A percentile compares a stretch with the other conserved stretches of the same genome.
Conservation (phyloP, 2,329 filamentous ascomycete species). For the Mycocentrospora acerina region DNA sequence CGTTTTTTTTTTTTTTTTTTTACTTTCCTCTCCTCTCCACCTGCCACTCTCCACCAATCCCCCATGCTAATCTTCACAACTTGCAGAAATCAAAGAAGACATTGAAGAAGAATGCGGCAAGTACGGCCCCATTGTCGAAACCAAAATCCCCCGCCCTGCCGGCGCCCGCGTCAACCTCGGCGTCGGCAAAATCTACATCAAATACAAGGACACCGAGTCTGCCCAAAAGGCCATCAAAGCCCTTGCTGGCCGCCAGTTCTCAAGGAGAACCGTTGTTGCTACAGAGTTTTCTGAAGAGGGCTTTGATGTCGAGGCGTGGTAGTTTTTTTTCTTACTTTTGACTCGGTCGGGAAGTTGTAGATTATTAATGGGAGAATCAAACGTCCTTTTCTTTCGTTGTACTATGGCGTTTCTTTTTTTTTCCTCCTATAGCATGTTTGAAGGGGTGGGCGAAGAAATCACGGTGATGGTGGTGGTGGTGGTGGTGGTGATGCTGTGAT, state of each 20-base stretch:
- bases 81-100: constrained; percentile 97
- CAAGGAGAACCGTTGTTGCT: constrained; percentile 91
- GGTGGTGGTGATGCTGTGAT: no score
- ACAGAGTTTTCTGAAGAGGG: constrained; percentile 99
- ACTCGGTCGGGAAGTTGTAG: no score
- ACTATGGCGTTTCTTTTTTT: no score
- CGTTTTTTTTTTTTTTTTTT: no score
- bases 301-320: constrained; percentile 91
- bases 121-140: constrained; percentile 78
- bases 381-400: no score
- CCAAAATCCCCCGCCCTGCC: constrained; percentile 88
- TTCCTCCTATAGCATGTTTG: no score
- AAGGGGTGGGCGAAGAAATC: no score
- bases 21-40: background rate
- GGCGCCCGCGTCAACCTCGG: constrained; percentile 82
- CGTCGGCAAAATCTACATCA: constrained; percentile 97
- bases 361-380: no score
- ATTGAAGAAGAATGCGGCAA: constrained; percentile 91
- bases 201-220: constrained; percentile 76
- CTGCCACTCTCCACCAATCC: constrained; percentile 45
- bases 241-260: constrained; percentile 94
- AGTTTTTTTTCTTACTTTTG: no score
- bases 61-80: no score
- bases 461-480: no score
- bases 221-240: constrained; percentile 83